A percentile compares a stretch with the other conserved stretches of the same genome.
phyloP scores from a whole-genome alignment of 768 basidiomycete species.

The Phaffia australis region DNA sequence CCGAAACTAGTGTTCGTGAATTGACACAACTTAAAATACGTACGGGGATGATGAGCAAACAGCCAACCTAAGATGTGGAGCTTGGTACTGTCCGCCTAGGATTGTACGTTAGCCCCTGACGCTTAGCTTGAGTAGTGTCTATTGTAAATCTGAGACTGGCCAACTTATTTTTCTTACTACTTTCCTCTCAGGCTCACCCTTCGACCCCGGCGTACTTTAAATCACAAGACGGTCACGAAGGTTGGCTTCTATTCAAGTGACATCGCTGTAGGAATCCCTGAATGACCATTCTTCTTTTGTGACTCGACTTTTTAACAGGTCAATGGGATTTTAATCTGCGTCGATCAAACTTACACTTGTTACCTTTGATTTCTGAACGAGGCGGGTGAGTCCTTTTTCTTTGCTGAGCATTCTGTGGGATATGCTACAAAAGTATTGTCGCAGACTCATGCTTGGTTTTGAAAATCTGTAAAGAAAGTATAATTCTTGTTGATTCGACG shows the following conservation, averaged over 20 bases:
- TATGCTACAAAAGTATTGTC: conserved; percentile 12
- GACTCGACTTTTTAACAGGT: conserved; percentile 27
- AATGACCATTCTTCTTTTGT: neutral
- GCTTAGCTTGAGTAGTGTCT: conserved; percentile 21
- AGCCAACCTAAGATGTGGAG: conserved; percentile 90
- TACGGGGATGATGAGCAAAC: neutral
- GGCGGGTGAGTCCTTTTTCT: conserved; percentile 48
- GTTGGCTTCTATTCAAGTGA: conserved; percentile 21
- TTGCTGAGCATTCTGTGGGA: neutral
- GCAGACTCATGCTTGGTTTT: neutral
- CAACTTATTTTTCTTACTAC: conserved; percentile 32
- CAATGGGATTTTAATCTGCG: conserved; percentile 79
- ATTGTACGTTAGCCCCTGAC: conserved; percentile 42
- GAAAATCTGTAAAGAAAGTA: conserved; percentile 40
- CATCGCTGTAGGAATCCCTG: neutral
- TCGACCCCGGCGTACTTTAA: conserved; percentile 64
- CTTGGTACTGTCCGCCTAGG: conserved; percentile 75
- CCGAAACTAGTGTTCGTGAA: too few relatives aligned
- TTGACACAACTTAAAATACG: too few relatives aligned
- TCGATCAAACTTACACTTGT: conserved; percentile 69
- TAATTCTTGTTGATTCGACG: conserved; percentile 85
- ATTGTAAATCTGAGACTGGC: neutral
- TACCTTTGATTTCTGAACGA: conserved; percentile 48
- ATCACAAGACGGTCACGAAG: conserved; percentile 71
- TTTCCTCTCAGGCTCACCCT: conserved; percentile 30